phyloP scores from a whole-genome alignment of 1,284 basidiomycete species.

The Boletus mariae region DNA sequence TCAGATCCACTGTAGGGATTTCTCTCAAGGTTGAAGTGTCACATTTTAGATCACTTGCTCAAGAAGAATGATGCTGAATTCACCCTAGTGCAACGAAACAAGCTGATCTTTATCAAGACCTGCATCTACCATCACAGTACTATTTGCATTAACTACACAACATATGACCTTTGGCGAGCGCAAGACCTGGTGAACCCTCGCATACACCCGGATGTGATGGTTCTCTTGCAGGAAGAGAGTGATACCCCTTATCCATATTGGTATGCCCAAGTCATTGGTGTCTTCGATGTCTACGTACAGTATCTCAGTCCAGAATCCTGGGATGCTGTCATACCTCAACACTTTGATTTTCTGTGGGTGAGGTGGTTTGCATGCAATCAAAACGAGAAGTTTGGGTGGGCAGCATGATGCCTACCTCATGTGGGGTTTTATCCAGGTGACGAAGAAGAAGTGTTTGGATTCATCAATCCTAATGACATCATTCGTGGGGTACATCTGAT shows the following conservation, averaged over 20 bases:
- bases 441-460: neutral
- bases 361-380: neutral
- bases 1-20: neutral
- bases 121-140: neutral
- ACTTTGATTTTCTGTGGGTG: neutral
- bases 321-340: neutral
- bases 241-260: too few species aligned
- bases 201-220: neutral
- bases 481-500: conserved; percentile 8
- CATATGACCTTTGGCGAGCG: neutral
- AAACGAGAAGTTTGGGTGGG: neutral
- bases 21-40: neutral
- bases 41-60: neutral
- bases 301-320: neutral
- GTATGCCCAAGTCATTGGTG: neutral
- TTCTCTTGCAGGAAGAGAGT: neutral
- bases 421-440: neutral
- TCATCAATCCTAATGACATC: conserved; percentile 17
- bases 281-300: neutral
- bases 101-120: neutral
- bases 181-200: neutral
- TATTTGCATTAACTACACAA: neutral
- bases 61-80: neutral
- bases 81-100: neutral
- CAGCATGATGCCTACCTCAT: neutral